Percentiles rank a stretch among this genome's conserved stretches.
Conservation (phyloP, 2,329 filamentous ascomycete species). For the Emmonsiellopsis sp. region DNA sequence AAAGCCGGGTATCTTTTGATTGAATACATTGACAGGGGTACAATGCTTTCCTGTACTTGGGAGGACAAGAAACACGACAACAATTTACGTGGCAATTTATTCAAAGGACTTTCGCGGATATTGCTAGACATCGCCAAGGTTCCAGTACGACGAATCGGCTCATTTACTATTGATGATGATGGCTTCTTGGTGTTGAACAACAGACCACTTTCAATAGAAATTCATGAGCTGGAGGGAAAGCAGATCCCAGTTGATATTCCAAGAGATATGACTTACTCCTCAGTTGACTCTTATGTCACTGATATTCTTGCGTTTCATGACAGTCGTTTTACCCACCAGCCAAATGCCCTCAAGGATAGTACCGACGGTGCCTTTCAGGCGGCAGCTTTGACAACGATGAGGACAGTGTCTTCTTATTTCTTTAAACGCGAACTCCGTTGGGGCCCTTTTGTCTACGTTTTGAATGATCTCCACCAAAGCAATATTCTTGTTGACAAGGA, state of each 20-base stretch:
- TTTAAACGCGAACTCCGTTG: slow-evolving; percentile 21
- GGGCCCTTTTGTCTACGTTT: slow-evolving; percentile 25
- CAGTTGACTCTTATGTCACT: slow-evolving; percentile 18
- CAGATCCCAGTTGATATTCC: slow-evolving; percentile 18
- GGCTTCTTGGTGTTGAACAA: slow-evolving; percentile 17
- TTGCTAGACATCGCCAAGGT: slow-evolving; percentile 12
- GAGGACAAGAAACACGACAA: slow-evolving; percentile 9
- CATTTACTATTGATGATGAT: slow-evolving; percentile 21
- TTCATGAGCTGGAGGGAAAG: slow-evolving; percentile 18
- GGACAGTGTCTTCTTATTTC: slow-evolving; percentile 20
- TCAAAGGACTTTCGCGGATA: slow-evolving; percentile 12
- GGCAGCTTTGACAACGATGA: slow-evolving; percentile 22
- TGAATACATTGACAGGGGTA: slow-evolving; percentile 11
- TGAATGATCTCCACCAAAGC: slow-evolving; percentile 33
- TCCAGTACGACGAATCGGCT: slow-evolving; percentile 26
- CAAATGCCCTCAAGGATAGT: slow-evolving; percentile 18
- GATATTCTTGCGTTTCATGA: slow-evolving; percentile 21
- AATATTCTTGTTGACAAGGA: slow-evolving; percentile 27
- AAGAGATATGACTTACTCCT: slow-evolving; percentile 16
- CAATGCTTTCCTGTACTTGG: slow-evolving; percentile 17
- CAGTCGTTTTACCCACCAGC: slow-evolving; percentile 19
- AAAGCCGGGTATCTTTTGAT: slow-evolving; percentile 13
- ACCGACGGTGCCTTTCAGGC: slow-evolving; percentile 17
- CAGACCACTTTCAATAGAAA: slow-evolving; percentile 16
- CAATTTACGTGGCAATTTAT: slow-evolving; percentile 14